Evolutionary conservation across 768 basidiomycete species (phyloP).

Genomic region (Tephrocybe rancida): DNA sequence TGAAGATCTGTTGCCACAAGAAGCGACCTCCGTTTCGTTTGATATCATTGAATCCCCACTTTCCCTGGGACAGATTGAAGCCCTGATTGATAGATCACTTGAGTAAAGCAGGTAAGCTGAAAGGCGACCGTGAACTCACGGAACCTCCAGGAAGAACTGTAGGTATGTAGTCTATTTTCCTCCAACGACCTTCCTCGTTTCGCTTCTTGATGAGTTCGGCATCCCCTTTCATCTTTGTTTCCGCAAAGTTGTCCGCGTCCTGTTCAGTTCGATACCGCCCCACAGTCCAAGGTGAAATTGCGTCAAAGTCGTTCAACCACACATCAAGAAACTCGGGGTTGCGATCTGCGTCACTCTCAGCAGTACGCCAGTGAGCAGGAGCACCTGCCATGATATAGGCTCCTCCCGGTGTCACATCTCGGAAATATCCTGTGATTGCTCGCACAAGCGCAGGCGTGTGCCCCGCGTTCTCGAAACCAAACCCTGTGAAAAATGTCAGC

Average conservation of each 20-base stretch:
- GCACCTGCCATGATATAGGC: slow-evolving; percentile 73
- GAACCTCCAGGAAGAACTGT: slow-evolving; percentile 83
- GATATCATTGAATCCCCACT: slow-evolving; percentile 74
- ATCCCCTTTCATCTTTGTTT: slow-evolving; percentile 65
- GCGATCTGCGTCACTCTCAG: slow-evolving; percentile 67
- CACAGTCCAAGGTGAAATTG: slow-evolving; percentile 83
- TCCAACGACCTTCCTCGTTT: slow-evolving; percentile 40
- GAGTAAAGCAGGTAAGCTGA: slow-evolving; percentile 12
- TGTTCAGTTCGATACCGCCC: slow-evolving; percentile 65
- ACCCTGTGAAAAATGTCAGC: slow-evolving; percentile 41
- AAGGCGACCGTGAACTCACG: slow-evolving; percentile 44
- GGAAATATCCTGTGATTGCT: slow-evolving; percentile 57
- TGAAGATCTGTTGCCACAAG: slow-evolving; percentile 78
- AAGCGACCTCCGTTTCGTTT: slow-evolving; percentile 75
- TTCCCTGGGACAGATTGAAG: slow-evolving; percentile 69
- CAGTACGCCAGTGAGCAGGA: slow-evolving; percentile 77
- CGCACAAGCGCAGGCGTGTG: slow-evolving; percentile 66
- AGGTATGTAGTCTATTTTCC: slow-evolving; percentile 80
- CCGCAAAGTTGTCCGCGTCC: slow-evolving; percentile 65
- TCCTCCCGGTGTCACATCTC: slow-evolving; percentile 67
- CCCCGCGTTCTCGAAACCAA: slow-evolving; percentile 63
- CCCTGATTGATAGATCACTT: slow-evolving; percentile 43
- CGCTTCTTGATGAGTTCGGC: slow-evolving; percentile 56
- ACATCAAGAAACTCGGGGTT: slow-evolving; percentile 66
- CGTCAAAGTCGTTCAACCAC: slow-evolving; percentile 80